A percentile compares a stretch with the other conserved stretches of the same genome.
Evolutionary conservation across 2,329 filamentous ascomycete species (phyloP).

Genomic region (Chrysoporthe austroafricana): DNA sequence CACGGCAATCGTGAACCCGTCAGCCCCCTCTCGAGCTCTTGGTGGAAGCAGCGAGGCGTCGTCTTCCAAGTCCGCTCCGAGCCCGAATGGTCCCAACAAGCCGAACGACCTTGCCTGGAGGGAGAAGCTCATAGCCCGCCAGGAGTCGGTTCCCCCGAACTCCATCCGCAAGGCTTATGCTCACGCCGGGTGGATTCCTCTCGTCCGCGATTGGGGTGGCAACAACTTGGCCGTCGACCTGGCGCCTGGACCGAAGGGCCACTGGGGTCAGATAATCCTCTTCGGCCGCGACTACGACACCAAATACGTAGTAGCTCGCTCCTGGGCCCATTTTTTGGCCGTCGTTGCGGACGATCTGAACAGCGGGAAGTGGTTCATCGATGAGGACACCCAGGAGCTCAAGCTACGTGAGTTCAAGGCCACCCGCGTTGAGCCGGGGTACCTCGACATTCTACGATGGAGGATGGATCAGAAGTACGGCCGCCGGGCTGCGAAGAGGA

Average conservation of each 20-base stretch:
- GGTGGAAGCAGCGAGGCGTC: slow-evolving; percentile 70
- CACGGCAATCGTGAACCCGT: slow-evolving; percentile 60
- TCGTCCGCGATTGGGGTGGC: slow-evolving; percentile 97
- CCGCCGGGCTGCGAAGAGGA: slow-evolving; percentile 60
- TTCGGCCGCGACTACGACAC: slow-evolving; percentile 98
- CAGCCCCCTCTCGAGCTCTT: slow-evolving; percentile 72
- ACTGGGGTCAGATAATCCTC: slow-evolving; percentile 95
- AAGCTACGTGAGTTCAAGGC: slow-evolving; percentile 92
- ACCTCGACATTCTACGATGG: slow-evolving; percentile 95
- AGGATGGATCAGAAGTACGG: slow-evolving; percentile 95
- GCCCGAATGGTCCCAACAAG: slow-evolving; percentile 43
- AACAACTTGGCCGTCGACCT: slow-evolving; percentile 96
- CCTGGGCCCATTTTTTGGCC: slow-evolving; percentile 87
- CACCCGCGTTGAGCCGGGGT: slow-evolving; percentile 85
- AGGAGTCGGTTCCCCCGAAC: slow-evolving; percentile 85
- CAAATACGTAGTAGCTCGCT: slow-evolving; percentile 94
- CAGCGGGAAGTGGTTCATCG: slow-evolving; percentile 88
- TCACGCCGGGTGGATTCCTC: slow-evolving; percentile 92
- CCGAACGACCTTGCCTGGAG: slow-evolving; percentile 72
- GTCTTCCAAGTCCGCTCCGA: slow-evolving; percentile 63
- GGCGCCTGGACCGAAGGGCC: slow-evolving; percentile 84
- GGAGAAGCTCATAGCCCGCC: slow-evolving; percentile 79
- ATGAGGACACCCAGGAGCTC: slow-evolving; percentile 89
- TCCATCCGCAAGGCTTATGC: slow-evolving; percentile 91
- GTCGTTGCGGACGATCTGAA: slow-evolving; percentile 86